phyloP scores from a whole-genome alignment of 2,329 filamentous ascomycete species.

The Immersiporthe knoxdaviesiana region DNA sequence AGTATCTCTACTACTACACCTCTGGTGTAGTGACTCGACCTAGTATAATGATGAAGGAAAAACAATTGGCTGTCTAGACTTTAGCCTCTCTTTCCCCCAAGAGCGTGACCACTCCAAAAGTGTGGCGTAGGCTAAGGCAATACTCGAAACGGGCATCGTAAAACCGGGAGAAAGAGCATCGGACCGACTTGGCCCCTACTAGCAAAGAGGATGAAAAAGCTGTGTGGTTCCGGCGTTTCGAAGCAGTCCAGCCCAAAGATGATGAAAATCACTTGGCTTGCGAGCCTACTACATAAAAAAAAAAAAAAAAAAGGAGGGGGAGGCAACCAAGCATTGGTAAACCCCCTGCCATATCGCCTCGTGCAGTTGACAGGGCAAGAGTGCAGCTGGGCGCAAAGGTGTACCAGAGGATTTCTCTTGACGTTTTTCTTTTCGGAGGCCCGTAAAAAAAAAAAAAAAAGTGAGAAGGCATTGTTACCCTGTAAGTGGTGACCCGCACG shows the following conservation, averaged over 20 bases:
- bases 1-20: neutral
- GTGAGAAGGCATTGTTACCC: no score
- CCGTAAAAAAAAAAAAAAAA: neutral
- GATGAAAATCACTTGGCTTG: neutral
- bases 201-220: neutral
- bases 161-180: neutral
- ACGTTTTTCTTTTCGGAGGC: neutral
- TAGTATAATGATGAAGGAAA: neutral
- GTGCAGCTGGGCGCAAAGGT: neutral
- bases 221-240: neutral
- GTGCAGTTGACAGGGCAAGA: conserved; percentile 3
- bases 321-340: neutral
- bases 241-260: neutral
- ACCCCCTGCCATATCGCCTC: neutral
- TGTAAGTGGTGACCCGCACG: neutral
- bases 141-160: neutral
- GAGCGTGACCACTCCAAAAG: neutral
- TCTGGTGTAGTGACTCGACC: neutral
- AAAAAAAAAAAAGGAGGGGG: no score
- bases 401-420: neutral
- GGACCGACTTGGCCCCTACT: neutral
- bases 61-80: neutral
- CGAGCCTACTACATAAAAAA: neutral
- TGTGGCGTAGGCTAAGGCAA: neutral
- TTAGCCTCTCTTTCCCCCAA: neutral